phyloP scores from a whole-genome alignment of 805 yeast genomes.

The Yarrowia osloensis region DNA sequence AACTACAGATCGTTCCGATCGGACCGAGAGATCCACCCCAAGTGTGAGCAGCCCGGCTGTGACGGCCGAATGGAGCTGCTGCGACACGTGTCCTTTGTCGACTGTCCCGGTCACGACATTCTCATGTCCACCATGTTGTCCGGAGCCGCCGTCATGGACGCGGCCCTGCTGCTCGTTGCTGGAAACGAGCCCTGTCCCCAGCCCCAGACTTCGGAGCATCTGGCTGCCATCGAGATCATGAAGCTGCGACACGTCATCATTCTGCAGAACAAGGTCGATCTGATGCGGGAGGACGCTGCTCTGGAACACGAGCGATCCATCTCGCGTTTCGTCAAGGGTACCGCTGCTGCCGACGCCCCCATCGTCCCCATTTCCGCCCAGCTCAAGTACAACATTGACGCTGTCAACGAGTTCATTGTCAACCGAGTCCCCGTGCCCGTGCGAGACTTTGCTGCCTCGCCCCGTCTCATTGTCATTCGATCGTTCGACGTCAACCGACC shows the following conservation, averaged over 20 bases:
- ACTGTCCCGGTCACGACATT: slow-evolving; percentile 99
- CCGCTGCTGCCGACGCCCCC: slow-evolving; percentile 99
- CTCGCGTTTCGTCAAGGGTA: slow-evolving; percentile 90
- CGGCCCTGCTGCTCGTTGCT: slow-evolving; percentile 92
- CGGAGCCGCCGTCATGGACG: slow-evolving; percentile 99
- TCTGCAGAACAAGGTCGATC: slow-evolving; percentile 95
- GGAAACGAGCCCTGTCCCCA: slow-evolving; percentile 99
- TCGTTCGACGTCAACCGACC: slow-evolving; percentile 99
- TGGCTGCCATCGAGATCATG: slow-evolving; percentile 99
- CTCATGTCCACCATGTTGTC: slow-evolving; percentile 99
- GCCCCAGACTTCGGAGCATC: slow-evolving; percentile 98
- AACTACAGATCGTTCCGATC: slow-evolving; percentile 93
- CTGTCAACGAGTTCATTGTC: slow-evolving; percentile 94
- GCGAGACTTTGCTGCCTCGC: slow-evolving; percentile 91
- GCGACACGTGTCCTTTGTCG: slow-evolving; percentile 97
- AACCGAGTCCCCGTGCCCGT: slow-evolving; percentile 94
- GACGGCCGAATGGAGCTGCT: slow-evolving; percentile 84
- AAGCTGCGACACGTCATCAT: slow-evolving; percentile 94
- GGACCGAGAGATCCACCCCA: slow-evolving; percentile 92
- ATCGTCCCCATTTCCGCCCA: slow-evolving; percentile 98
- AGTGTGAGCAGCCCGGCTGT: slow-evolving; percentile 85
- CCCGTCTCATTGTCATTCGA: slow-evolving; percentile 94
- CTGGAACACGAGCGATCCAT: slow-evolving; percentile 93
- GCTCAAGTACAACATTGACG: slow-evolving; percentile 96
- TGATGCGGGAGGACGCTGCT: slow-evolving; percentile 97